Evolutionary conservation across 768 basidiomycete genomes (phyloP), one percentile per base, ranked within the genome.

Genomic region (Cystobasidium onofrii): DNA sequence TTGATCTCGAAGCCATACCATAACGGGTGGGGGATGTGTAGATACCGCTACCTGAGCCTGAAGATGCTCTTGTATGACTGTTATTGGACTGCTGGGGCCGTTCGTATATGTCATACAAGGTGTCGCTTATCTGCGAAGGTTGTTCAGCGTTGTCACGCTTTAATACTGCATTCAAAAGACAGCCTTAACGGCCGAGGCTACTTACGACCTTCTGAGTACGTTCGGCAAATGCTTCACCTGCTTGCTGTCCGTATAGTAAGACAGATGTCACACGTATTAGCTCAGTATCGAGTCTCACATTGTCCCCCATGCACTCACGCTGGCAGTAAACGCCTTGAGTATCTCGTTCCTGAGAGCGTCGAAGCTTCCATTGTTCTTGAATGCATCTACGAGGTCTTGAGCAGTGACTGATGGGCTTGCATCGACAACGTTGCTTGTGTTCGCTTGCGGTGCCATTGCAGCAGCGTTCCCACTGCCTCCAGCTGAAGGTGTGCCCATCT

Each of bases 371-470:
- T 54, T 31, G 27, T 43, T 43, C 44, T 67, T 67, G 65, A 50
- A 67, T 7, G 44, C 44, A 25, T 67, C 50, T 34, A 67, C 65
- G 20, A 67, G 65, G 3, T 67, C 44, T 50, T 67, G 65, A 23
- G 65, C 33, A 3, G 65, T 50, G 29, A 67, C 31, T n/a, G 31
- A 39, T 6, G 10, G 9, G 13, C 12, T 3, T 39, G 4, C 27
- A 10, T 18, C 41, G 17, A 1, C 6, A 1, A 39, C 63, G 25
- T 64, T 61, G 57, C 29, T 9, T 61, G 57, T 39, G 12, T 39
- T 43, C 10, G 33, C 29, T 60, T 12, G 15, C 31, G 57, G 27
- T 60, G 9, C 29, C 31, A 27, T 27, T 2, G 27, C 57, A 12
- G n/a, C 46, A 17, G 41, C 41, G 41, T 43, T 18, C 9, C 9